Evolutionary conservation across 495 filamentous ascomycete species (phyloP), one percentile per base, ranked within the genome.

Genomic region (Podospora sp.): DNA sequence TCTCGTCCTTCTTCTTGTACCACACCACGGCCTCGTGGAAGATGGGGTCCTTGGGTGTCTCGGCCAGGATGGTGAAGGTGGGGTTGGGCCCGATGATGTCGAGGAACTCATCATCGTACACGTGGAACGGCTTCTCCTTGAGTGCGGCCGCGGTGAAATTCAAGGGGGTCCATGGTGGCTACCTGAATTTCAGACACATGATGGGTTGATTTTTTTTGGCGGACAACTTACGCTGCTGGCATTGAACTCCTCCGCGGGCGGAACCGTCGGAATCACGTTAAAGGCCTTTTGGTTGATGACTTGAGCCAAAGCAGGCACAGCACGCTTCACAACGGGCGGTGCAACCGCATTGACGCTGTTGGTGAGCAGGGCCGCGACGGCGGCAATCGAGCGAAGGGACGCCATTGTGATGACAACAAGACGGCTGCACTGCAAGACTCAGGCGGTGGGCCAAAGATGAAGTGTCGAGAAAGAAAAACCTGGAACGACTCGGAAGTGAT

Each of bases 11-110:
- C 46, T 73, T 49, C 62, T 69, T 69, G 46, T 81, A 84, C 82
- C 83, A 86, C 1, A 84, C 80, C 2, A 80, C 75, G 24, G 84
- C 84, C 68, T 86, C 84, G 26, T 86, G 84, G 50, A 80, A 86
- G 7, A 84, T 63, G 14, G 81, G 83, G 51, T 85, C 75, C 24
- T 66, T 75, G 53, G 69, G 74, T 3, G 70, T 75, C 52, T 71
- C 75, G 67, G 73, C 80, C 14, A 83, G 74, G 24, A 82, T 74
- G 6, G 81, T 82, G 55, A 83, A 70, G 0, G 79, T 80, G 1
- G 81, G 80, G 55, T 80, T 79, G 1, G 73, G 27, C 0, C 81
- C 81, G 27, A 82, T 70, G 52, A 83, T 76, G 27, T 77, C 73
- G 26, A 77, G 72, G 53, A 83, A 83, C 49, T 78, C 80, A 8